Evolutionary conservation across 306 rosid species (phyloP).

Genomic region (Quercus cerris): DNA sequence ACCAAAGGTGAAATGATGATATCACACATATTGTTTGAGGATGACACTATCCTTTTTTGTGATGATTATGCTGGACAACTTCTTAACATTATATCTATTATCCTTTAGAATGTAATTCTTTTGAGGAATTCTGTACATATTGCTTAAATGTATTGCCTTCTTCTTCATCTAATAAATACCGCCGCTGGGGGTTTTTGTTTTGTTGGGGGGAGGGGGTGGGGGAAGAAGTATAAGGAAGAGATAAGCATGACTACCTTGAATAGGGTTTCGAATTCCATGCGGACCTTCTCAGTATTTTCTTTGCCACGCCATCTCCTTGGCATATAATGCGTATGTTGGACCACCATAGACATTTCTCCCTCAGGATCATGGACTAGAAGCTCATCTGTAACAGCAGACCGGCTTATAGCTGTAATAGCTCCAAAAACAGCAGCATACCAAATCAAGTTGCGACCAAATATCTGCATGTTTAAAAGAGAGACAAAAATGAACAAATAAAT

Average conservation of each 20-base stretch:
- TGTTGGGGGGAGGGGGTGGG: too few relatives aligned
- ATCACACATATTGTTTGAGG: too few relatives aligned
- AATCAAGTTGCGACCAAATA: constrained; percentile 88
- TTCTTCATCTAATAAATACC: too few relatives aligned
- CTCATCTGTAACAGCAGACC: constrained; percentile 69
- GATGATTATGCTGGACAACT: too few relatives aligned
- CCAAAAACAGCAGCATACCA: constrained; percentile 99
- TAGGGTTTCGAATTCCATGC: constrained; percentile 70
- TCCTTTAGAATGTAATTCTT: too few relatives aligned
- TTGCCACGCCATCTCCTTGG: constrained; percentile 95
- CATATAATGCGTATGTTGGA: constrained; percentile 91
- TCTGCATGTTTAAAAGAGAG: constrained; percentile 35
- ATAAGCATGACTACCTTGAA: constrained; percentile 62
- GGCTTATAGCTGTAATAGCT: constrained; percentile 76
- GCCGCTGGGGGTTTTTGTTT: too few relatives aligned
- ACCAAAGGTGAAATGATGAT: too few relatives aligned
- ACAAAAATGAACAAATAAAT: neutral
- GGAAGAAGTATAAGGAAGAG: neutral
- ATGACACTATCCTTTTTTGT: too few relatives aligned
- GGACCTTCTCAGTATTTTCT: constrained; percentile 66
- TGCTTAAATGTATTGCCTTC: too few relatives aligned
- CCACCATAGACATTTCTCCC: constrained; percentile 84
- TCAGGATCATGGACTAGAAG: constrained; percentile 75
- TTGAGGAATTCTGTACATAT: too few relatives aligned
- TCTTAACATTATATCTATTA: too few relatives aligned